Percentiles rank a stretch among this genome's conserved stretches.
Evolutionary conservation across 2,329 filamentous ascomycete genomes (phyloP).

Genomic region (Cladosporium halotolerans): DNA sequence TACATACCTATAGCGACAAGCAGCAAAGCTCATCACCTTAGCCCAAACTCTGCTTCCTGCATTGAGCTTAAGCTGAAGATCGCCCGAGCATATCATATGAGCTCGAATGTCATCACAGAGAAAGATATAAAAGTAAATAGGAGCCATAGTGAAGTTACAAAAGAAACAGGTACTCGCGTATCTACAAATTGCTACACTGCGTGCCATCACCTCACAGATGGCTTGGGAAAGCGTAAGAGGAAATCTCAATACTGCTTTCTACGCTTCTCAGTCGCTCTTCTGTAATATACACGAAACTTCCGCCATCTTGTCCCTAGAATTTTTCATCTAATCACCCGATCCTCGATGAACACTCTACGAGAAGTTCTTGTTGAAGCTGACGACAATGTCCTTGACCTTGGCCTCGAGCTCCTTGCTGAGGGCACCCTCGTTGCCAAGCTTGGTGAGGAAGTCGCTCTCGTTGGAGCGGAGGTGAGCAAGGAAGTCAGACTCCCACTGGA

Average conservation of each 20-base stretch:
- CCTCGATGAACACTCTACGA: conserved; percentile 29
- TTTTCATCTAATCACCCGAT: conserved; percentile 12
- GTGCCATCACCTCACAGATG: conserved; percentile 10
- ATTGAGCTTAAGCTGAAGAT: neutral
- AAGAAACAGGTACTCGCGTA: conserved; percentile 24
- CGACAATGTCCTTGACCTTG: conserved; percentile 70
- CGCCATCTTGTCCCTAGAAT: conserved; percentile 11
- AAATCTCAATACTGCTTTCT: conserved; percentile 13
- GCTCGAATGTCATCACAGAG: neutral
- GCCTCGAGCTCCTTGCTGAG: conserved; percentile 90
- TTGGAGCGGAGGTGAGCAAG: conserved; percentile 85
- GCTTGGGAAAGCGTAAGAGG: conserved; percentile 13
- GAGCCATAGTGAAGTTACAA: conserved; percentile 13
- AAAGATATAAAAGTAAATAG: neutral
- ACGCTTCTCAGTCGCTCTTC: conserved; percentile 21
- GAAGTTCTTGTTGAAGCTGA: conserved; percentile 92
- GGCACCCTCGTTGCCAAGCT: conserved; percentile 91
- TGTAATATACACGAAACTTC: conserved; percentile 29
- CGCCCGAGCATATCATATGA: too few relatives aligned
- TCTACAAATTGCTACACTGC: conserved; percentile 22
- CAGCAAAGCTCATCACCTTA: too few relatives aligned
- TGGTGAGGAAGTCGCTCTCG: conserved; percentile 74
- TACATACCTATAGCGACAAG: too few relatives aligned
- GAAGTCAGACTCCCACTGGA: conserved; percentile 92
- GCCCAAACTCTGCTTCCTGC: too few relatives aligned